Base-by-base conservation (phyloP, 257 asterid species). In the Cruciata laevipes region DNA sequence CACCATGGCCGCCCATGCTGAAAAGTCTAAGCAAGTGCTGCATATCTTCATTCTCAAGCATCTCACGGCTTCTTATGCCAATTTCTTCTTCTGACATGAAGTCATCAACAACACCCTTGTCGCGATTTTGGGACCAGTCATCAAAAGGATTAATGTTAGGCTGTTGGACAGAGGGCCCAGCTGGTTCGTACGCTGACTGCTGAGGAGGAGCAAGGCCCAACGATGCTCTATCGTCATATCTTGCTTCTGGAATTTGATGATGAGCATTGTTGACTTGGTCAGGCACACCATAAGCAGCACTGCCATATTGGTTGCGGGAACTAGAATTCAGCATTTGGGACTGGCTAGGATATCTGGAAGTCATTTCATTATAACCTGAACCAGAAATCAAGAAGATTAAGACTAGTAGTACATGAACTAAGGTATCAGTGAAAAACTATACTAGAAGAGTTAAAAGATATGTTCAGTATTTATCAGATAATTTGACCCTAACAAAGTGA, bases 31-130 rank as follows among this genome's bases (percentile, higher is more conserved):
- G 92, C 84, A 94, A 75, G 68, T 88, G 88, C 82, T 90, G 99
- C 96, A 94, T 94, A 71, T 94, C 97, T 59, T 94, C 99, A 64
- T 85, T 90, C 78, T 86, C 97, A 4, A 94, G 95, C 76, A 94
- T 84, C 75, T 94, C 99, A 31, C 88, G 87, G 69, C 97, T 90
- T 80, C 88, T 87, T 52, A 85, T 63, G 24, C 97, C 96, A 40
- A 94, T 94, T 62, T 90, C 99, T 72, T 93, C 99, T 76, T 88
- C 97, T 0, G 96, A 88, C 77, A 94, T 56, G 73, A 85, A 84
- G 59, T 93, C 99, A 32, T 85, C 95, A 6, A 75, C 79, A 9
- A 75, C 79, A 9, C 84, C 95, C 80, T 83, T 85, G 59, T 83
- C 95, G 47, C 77, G 82, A 70, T 78, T 79, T 68, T 65, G 81